Evolutionary conservation across 225 moss, liverwort and hornwort genomes (phyloP), one percentile per base, ranked within the genome.

Genomic region (Lunularia cruciata): DNA sequence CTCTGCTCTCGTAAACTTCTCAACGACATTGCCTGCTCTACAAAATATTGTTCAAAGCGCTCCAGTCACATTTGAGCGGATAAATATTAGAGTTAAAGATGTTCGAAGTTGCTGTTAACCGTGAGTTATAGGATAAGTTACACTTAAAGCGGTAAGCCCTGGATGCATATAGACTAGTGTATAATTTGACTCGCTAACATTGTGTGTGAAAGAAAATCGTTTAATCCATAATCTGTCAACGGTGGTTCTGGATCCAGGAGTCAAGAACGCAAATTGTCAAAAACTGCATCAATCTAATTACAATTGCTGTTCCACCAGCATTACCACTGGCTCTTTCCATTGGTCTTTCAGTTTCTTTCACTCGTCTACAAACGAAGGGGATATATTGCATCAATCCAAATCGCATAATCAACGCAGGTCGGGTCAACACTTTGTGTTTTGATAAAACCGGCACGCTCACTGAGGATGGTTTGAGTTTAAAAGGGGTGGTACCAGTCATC

Each of bases 371-470:
- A 68, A 30, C 65, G 18, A 77, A 73, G 18, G 70, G 60, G 40
- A 71, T 82, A 55, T 82, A 73, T 16, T 82, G 81, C 40, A 82
- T 82, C 36, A 82, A 77, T 71, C 77, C 81, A 30, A 77, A 82
- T 61, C 81, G 81, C 34, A 82, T 82, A 19, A 74, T 82, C 31
- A 82, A 77, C 67, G 81, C 74, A 19, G 81, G 81, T 4, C 70
- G 77, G 34, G 77, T 82, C 61, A 82, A 82, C 37, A 74, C 81
- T 22, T 58, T 82, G 61, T 82, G 81, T 67, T 82, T 82, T 71
- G 81, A 82, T 61, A 82, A 82, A 71, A 82, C 77, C 49, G 81
- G 81, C 31, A 82, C 81, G 26, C 77, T 82, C 12, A 82, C 77
- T 57, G 77, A 82, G 62, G 81, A 82, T 57, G 81, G 81, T 14